Evolutionary conservation across 2,329 filamentous ascomycete genomes (phyloP), one percentile per base, ranked within the genome.

Genomic region (Fusarium palustre): DNA sequence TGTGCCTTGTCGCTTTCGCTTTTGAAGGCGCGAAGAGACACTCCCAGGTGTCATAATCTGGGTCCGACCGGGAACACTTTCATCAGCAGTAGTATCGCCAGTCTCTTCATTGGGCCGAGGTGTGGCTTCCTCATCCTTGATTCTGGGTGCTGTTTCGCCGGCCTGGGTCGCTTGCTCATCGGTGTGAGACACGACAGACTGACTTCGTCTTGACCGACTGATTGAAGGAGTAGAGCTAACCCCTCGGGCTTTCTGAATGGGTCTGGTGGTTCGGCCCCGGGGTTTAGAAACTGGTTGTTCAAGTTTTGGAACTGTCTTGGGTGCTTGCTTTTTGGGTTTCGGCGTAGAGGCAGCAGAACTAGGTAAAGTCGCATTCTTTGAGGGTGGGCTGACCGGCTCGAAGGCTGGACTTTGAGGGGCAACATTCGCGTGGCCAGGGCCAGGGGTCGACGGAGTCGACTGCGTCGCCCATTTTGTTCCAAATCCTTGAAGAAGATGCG

Each of bases 101-200:
- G 82, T 79, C 57, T 90, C 87, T 48, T 88, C 86, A 5, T 83
- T 78, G 9, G 82, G 81, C 33, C 79, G 79, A 2, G 88, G 87
- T 6, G 88, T 90, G 9, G 82, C 81, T 41, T 81, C 86, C 75
- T 91, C 88, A 62, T 88, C 80, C 80, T 91, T 90, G 55, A 90
- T 84, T 55, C 76, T 81, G n/a, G 78, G 77, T 20, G 76, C 75
- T 13, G 76, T 60, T 45, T 77, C 78, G 45, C 65, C 70, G 39
- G 80, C 77, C 38, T 87, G 85, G 54, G 81, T 73, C 18, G 82
- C 79, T 34, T 81, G 75, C 67, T 87, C 86, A 63, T 86, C 85
- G 4, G 81, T 77, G 62, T 84, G 82, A 18, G 82, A 84, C 42
- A 78, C 75, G 28, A 83, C 79, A 10, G 84, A 86, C 66, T 82